Percentiles rank a stretch among this genome's conserved stretches.
Evolutionary conservation across 1,284 basidiomycete genomes (phyloP).

Genomic region (Ganoderma sp.): DNA sequence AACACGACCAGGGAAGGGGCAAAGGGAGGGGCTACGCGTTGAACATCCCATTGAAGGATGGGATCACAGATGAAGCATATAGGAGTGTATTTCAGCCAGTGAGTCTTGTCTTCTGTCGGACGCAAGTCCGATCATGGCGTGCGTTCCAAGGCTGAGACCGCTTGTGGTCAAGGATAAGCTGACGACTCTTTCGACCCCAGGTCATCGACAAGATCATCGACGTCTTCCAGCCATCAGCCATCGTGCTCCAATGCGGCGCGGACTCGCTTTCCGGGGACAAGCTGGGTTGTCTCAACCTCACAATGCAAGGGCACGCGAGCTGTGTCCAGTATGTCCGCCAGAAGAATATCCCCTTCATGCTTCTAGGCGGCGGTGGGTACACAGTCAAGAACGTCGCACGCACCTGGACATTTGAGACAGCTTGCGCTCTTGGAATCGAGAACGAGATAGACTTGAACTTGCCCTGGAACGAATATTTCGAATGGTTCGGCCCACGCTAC

Average conservation of each 20-base stretch:
- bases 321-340: slow-evolving; percentile 89
- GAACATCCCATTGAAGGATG: slow-evolving; percentile 94
- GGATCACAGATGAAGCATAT: slow-evolving; percentile 86
- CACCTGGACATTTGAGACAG: slow-evolving; percentile 97
- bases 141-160: slow-evolving; percentile 19
- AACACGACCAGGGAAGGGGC: slow-evolving; percentile 86
- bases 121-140: slow-evolving; percentile 10
- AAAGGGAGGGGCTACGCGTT: slow-evolving; percentile 91
- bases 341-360: slow-evolving; percentile 87
- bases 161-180: slow-evolving; percentile 22
- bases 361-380: slow-evolving; percentile 96
- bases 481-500: slow-evolving; percentile 97
- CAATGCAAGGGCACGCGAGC: slow-evolving; percentile 93
- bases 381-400: slow-evolving; percentile 96
- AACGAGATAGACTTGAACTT: slow-evolving; percentile 80
- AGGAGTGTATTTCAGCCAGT: slow-evolving; percentile 93
- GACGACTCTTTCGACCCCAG: slow-evolving; percentile 46
- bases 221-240: slow-evolving; percentile 87
- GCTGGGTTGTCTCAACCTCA: slow-evolving; percentile 95
- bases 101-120: slow-evolving; percentile 41
- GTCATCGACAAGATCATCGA: slow-evolving; percentile 90
- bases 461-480: slow-evolving; percentile 96
- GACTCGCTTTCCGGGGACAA: slow-evolving; percentile 97
- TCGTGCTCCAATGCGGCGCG: slow-evolving; percentile 95
- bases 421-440: slow-evolving; percentile 88